Evolutionary conservation across 2,329 filamentous ascomycete species (phyloP), one percentile per base, ranked within the genome.

Genomic region (Cytospora chrysosperma): DNA sequence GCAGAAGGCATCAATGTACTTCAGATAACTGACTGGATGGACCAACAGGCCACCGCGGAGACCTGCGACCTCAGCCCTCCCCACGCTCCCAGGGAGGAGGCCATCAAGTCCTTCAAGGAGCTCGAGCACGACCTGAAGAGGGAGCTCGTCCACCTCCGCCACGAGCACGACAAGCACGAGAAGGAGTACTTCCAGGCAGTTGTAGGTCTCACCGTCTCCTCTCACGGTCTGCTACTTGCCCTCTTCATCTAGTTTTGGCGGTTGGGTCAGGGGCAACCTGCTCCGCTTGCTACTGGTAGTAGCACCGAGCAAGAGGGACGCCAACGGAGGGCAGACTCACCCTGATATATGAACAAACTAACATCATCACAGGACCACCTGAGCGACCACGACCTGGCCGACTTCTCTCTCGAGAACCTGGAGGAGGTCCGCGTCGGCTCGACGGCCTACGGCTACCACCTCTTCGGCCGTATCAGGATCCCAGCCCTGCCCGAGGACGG

Each of bases 181-280:
- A 78, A 77, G 10, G 78, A 82, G 65, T 84, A 83, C 72, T 85
- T 85, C 75, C 77, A 78, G n/a, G 77, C 80, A 2, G 80, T 80
- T 59, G 76, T 76, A 68, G 64, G 73, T 56, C 19, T 24, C 24
- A 65, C 65, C 63, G 61, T 40, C 57, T 30, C 21, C 64, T 47
- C 30, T 15, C 65, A 50, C 15, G n/a, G n/a, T n/a, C n/a, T n/a
- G n/a, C n/a, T n/a, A n/a, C n/a, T n/a, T n/a, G n/a, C n/a, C n/a
- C n/a, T n/a, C n/a, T n/a, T n/a, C n/a, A n/a, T n/a, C n/a, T n/a
- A n/a, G n/a, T n/a, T n/a, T n/a, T n/a, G n/a, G n/a, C n/a, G n/a
- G n/a, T n/a, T n/a, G n/a, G n/a, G n/a, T n/a, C n/a, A n/a, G n/a
- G n/a, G n/a, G n/a, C n/a, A n/a, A n/a, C n/a, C n/a, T n/a, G n/a